Conservation (phyloP, 2,329 filamentous ascomycete species). For the Septoria petroselini region DNA sequence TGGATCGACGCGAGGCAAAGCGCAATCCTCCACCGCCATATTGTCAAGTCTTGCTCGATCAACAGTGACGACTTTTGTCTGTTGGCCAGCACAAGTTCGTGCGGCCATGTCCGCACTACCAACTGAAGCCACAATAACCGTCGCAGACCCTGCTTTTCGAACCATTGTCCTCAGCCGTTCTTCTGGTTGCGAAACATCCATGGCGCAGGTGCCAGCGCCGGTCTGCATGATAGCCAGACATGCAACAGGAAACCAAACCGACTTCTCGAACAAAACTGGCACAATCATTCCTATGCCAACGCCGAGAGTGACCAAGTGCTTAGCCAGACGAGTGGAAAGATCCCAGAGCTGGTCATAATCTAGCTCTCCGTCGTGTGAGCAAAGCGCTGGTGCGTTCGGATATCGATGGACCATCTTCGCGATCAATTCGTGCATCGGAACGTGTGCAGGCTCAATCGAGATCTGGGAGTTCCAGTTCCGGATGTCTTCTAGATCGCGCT, state of each 20-base stretch:
- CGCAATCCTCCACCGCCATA: neutral
- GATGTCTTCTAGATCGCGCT: slow-evolving; percentile 9
- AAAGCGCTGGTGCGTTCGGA: slow-evolving; percentile 8
- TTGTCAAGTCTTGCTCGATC: neutral
- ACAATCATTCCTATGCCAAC: slow-evolving; percentile 20
- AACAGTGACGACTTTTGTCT: slow-evolving; percentile 1
- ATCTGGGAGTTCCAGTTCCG: slow-evolving; percentile 8
- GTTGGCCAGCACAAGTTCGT: neutral
- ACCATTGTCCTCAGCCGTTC: neutral
- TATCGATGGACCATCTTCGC: neutral
- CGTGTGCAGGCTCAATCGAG: neutral
- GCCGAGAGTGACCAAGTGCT: slow-evolving; percentile 2
- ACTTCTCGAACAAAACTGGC: slow-evolving; percentile 33
- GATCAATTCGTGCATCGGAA: slow-evolving; percentile 11
- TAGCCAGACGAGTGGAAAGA: slow-evolving; percentile 18
- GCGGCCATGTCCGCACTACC: neutral
- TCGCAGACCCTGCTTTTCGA: neutral
- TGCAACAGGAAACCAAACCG: slow-evolving; percentile 28
- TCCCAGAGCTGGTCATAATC: slow-evolving; percentile 31
- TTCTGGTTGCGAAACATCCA: slow-evolving; percentile 31
- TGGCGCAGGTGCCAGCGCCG: slow-evolving; percentile 30
- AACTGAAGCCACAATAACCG: neutral
- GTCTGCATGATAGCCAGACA: slow-evolving; percentile 34
- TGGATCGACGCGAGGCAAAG: slow-evolving; percentile 3
- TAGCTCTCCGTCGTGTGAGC: slow-evolving; percentile 32